Conservation (phyloP, 306 rosid genomes). For the Hippophae tibetana region DNA sequence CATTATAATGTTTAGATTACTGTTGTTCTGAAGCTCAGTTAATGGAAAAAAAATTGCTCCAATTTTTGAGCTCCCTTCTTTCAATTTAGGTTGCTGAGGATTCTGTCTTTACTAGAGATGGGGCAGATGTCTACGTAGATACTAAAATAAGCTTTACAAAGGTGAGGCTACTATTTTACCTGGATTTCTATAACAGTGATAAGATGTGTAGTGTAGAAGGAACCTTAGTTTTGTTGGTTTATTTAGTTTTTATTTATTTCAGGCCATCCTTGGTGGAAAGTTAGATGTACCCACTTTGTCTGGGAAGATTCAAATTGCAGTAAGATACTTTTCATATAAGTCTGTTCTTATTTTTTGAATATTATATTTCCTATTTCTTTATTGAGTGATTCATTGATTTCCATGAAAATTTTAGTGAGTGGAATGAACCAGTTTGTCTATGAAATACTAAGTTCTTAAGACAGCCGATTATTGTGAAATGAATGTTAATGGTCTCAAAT, state of each 20-base stretch:
- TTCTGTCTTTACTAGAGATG: conserved; percentile 69
- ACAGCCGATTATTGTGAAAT: too few relatives aligned
- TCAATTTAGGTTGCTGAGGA: conserved; percentile 68
- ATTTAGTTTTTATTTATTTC: conserved; percentile 22
- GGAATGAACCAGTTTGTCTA: too few relatives aligned
- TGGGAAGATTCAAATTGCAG: conserved; percentile 65
- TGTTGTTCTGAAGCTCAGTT: too few relatives aligned
- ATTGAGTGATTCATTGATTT: not conserved
- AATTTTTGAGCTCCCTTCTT: conserved; percentile 11
- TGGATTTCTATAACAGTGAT: conserved; percentile 8
- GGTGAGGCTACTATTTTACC: conserved; percentile 30
- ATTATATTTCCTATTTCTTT: conserved; percentile 1
- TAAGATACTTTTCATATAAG: conserved; percentile 26
- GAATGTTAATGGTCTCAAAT: too few relatives aligned
- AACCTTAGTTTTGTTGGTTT: conserved; percentile 5
- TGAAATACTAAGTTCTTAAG: too few relatives aligned
- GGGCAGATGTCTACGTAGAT: conserved; percentile 82
- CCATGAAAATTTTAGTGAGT: too few relatives aligned
- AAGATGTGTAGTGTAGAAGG: not conserved
- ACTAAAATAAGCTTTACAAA: conserved; percentile 92
- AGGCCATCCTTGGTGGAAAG: conserved; percentile 96
- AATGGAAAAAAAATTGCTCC: not conserved
- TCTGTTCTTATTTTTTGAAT: not conserved
- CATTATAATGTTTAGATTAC: too few relatives aligned
- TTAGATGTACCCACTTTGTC: conserved; percentile 84